phyloP scores from a whole-genome alignment of 805 yeast species.

The Candida ponderosae region DNA sequence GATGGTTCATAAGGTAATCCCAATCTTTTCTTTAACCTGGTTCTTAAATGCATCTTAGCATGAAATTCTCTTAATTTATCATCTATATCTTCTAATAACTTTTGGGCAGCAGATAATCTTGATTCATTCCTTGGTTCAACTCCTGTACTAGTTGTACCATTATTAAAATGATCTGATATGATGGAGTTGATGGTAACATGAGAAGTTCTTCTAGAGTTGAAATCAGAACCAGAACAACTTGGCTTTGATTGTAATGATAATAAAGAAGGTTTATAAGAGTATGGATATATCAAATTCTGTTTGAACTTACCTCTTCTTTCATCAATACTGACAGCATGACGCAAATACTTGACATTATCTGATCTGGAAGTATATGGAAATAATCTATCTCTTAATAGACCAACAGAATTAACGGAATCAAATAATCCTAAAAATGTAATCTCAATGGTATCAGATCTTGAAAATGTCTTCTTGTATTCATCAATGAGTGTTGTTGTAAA shows the following conservation, averaged over 20 bases:
- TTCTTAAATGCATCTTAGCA: no score
- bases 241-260: constrained; percentile 13
- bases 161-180: background rate
- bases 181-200: background rate
- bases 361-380: constrained; percentile 51
- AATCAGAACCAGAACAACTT: background rate
- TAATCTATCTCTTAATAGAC: constrained; percentile 45
- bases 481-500: constrained; percentile 36
- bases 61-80: background rate
- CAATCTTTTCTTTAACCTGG: background rate
- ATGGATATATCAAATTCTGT: constrained; percentile 44
- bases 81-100: constrained; percentile 10
- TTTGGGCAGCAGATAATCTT: constrained; percentile 7
- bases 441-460: constrained; percentile 30
- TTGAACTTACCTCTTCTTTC: constrained; percentile 60
- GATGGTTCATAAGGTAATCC: background rate
- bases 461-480: constrained; percentile 49
- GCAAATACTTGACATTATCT: constrained; percentile 44
- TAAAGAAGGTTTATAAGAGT: constrained; percentile 25
- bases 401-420: constrained; percentile 66
- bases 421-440: constrained; percentile 60
- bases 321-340: constrained; percentile 64
- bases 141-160: background rate
- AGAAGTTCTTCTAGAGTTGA: constrained; percentile 1
- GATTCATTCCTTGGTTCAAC: background rate